phyloP scores from a whole-genome alignment of 73 alveolate genomes.

The Tetrahymena thermophila region DNA sequence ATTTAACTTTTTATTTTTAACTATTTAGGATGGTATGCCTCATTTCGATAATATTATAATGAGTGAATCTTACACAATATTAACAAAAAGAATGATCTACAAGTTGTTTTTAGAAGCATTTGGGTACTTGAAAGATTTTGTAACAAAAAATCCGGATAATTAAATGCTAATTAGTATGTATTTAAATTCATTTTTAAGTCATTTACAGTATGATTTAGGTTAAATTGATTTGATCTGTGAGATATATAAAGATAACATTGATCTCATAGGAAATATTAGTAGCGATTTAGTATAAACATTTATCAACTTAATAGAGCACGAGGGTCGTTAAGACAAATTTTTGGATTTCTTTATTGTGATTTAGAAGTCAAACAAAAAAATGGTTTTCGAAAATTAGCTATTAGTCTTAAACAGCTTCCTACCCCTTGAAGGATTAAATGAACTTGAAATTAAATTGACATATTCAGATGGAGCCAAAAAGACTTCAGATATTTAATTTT shows the following conservation, averaged over 20 bases:
- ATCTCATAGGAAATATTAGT: slow-evolving; percentile 10
- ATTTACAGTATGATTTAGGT: slow-evolving; percentile 35
- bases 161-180: slow-evolving; percentile 9
- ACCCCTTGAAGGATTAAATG: neutral
- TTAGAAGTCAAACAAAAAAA: slow-evolving; percentile 4
- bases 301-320: slow-evolving; percentile 8
- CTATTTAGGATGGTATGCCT: neutral
- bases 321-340: slow-evolving; percentile 39
- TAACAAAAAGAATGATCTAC: slow-evolving; percentile 8
- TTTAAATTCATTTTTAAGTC: slow-evolving; percentile 1
- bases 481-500: slow-evolving; percentile 1
- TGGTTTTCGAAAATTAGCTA: slow-evolving; percentile 36
- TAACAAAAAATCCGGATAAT: slow-evolving; percentile 26
- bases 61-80: neutral
- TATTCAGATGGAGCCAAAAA: slow-evolving; percentile 28
- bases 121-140: slow-evolving; percentile 25
- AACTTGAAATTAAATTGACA: neutral
- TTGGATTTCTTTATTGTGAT: slow-evolving; percentile 34
- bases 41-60: slow-evolving; percentile 3
- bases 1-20: neutral
- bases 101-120: slow-evolving; percentile 19
- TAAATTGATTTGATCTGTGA: slow-evolving; percentile 54
- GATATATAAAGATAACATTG: slow-evolving; percentile 38
- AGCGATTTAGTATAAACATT: slow-evolving; percentile 9
- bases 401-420: slow-evolving; percentile 33